Base-by-base conservation (phyloP, 495 filamentous ascomycete genomes). In the Xylaria grammica region DNA sequence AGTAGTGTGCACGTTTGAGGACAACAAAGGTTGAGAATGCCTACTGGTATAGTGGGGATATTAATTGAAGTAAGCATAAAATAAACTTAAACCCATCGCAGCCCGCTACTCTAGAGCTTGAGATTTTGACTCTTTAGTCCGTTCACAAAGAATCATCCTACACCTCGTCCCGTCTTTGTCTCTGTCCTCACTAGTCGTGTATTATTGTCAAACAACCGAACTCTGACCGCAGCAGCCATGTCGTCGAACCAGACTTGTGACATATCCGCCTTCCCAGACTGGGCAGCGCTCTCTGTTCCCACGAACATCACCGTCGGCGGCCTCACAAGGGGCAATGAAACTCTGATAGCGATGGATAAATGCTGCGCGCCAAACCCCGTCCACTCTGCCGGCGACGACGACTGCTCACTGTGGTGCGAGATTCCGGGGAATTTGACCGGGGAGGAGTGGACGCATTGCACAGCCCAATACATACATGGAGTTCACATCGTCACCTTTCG, bases 341-440 rank as follows among this genome's bases (percentile, higher is more conserved):
- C 38, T 22, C 22, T 48, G 13, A 8, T 36, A 20, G 55, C 55
- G 17, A 59, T 59, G 55, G 40, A 59, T 26, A 32, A 20, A 22
- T 59, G 55, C 55, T 59, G 57, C 30, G n/a, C 45, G 27, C 57
- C 57, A 4, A 60, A 60, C 26, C 44, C 44, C 29, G 45, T 59
- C 42, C 44, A 59, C 27, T 4, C 55, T 2, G 20, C 30, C 45
- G 57, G 57, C 30, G 20, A 60, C 19, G 40, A 42, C 13, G 15
- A 15, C 22, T 60, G 57, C 45, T 8, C 4, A 3, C n/a, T 50
- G 26, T 50, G 57, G 57, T 50, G 32, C 29, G 13, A 60, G 45
- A 20, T 59, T 5, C 55, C 55, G 3, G 19, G 9, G 0, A 13
- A 8, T n/a, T 9, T 9, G n/a, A 26, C 30, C 8, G 11, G 19